These are phyloP conservation scores for Macrolepiota albuminosa DNA, from an alignment of 768 basidiomycete genomes.

Conservation along the genomic window DNA sequence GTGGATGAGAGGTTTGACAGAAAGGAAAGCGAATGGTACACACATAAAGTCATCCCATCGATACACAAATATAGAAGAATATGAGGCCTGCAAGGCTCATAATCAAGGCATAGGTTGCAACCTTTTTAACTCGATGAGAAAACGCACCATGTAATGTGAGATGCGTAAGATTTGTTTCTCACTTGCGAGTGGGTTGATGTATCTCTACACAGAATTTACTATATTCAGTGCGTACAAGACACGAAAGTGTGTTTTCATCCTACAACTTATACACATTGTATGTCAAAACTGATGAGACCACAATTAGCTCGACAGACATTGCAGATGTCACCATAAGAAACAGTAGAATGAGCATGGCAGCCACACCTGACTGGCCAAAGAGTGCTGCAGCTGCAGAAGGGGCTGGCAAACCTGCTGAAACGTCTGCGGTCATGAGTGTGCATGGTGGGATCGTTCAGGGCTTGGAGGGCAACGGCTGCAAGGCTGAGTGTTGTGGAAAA, in stretches of 20 bases:
- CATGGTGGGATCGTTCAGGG: conserved; percentile 54
- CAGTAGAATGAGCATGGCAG: conserved; percentile 71
- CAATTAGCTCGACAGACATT: conserved; percentile 87
- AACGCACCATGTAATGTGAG: conserved; percentile 59
- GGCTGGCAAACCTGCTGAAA: conserved; percentile 86
- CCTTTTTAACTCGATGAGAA: conserved; percentile 30
- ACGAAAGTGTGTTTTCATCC: no score
- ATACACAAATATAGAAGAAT: conserved; percentile 88
- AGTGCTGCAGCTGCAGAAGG: conserved; percentile 80
- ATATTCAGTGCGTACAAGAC: background rate
- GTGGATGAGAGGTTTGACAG: no score
- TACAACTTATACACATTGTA: conserved; percentile 85
- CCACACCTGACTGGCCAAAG: conserved; percentile 75
- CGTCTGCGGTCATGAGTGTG: conserved; percentile 50
- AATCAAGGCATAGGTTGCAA: conserved; percentile 64
- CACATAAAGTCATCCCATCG: conserved; percentile 92
- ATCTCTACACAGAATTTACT: conserved; percentile 36
- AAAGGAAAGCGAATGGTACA: conserved; percentile 19
- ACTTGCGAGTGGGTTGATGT: conserved; percentile 79
- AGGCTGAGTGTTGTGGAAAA: conserved; percentile 88
- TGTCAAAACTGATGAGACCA: conserved; percentile 78
- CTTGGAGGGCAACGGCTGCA: conserved; percentile 74
- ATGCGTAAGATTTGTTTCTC: conserved; percentile 66
- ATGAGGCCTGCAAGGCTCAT: conserved; percentile 83
- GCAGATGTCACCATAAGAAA: conserved; percentile 88